phyloP scores from a whole-genome alignment of 345 rosid species.

The Hypericum androsaemum region DNA sequence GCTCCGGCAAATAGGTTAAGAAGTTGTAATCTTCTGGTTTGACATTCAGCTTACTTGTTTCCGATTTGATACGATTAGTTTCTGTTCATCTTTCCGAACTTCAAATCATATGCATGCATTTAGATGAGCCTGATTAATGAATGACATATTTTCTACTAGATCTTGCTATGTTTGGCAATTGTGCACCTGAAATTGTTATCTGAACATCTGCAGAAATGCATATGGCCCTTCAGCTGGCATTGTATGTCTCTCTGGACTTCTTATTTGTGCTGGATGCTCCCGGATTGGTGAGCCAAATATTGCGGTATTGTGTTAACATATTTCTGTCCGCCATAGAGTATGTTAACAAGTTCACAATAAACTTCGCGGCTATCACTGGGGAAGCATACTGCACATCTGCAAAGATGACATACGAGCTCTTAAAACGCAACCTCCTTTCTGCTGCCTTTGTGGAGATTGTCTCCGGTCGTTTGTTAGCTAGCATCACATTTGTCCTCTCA shows the following conservation, averaged over 20 bases:
- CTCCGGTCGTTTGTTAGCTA: constrained; percentile 66
- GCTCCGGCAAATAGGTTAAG: too few species aligned
- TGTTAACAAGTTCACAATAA: constrained; percentile 87
- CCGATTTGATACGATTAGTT: too few species aligned
- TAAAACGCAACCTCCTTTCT: constrained; percentile 82
- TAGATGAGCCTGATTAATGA: too few species aligned
- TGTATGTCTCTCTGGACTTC: constrained; percentile 72
- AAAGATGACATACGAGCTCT: constrained; percentile 79
- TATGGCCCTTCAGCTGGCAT: constrained; percentile 85
- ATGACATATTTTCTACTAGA: too few species aligned
- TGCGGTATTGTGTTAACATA: constrained; percentile 53
- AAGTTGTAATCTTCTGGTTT: too few species aligned
- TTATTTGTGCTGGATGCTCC: constrained; percentile 41
- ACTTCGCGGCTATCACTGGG: constrained; percentile 87
- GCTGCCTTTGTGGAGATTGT: constrained; percentile 80
- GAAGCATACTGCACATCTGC: constrained; percentile 85
- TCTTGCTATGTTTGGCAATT: too few species aligned
- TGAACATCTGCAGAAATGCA: constrained; percentile 46
- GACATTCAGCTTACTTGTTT: too few species aligned
- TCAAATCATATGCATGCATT: too few species aligned
- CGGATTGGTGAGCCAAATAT: constrained; percentile 51
- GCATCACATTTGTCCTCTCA: constrained; percentile 60
- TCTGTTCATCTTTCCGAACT: too few species aligned
- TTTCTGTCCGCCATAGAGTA: constrained; percentile 58
- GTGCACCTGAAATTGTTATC: too few species aligned